phyloP scores from a whole-genome alignment of 495 filamentous ascomycete genomes.

The Diplogelasinospora grovesii region DNA sequence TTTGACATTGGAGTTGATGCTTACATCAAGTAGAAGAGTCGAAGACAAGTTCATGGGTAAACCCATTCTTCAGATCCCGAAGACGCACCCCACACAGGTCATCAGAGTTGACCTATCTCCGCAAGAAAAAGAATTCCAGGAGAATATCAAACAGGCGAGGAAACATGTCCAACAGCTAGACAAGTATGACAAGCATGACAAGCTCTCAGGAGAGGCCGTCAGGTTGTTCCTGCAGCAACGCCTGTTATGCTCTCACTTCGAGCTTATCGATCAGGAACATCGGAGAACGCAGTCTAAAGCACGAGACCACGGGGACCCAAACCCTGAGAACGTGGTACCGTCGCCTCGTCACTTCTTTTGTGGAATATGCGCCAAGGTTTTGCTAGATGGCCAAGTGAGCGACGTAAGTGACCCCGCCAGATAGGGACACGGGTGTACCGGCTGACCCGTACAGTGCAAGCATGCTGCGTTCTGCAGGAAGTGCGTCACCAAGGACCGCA shows the following conservation, averaged over 20 bases:
- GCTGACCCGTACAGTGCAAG: conserved; percentile 17
- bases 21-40: conserved; percentile 38
- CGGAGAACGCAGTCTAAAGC: too few species aligned
- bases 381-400: not conserved
- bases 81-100: conserved; percentile 15
- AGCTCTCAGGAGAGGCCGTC: not conserved
- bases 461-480: too few species aligned
- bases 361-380: conserved; percentile 3
- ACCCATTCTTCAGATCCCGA: conserved; percentile 51
- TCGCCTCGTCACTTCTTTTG: conserved; percentile 5
- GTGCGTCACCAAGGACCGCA: too few species aligned
- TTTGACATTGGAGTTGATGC: not conserved
- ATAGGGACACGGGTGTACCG: too few species aligned
- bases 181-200: not conserved
- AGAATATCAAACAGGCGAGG: not conserved
- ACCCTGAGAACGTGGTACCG: not conserved
- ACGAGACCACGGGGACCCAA: too few species aligned
- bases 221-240: not conserved
- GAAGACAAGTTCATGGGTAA: conserved; percentile 44
- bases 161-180: too few species aligned
- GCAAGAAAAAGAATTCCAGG: not conserved
- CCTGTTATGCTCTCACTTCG: conserved; percentile 5
- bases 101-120: conserved; percentile 3
- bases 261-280: conserved; percentile 1
- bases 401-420: conserved; percentile 2